Evolutionary conservation across 495 filamentous ascomycete species (phyloP).

Genomic region (Aspergillus panamensis): DNA sequence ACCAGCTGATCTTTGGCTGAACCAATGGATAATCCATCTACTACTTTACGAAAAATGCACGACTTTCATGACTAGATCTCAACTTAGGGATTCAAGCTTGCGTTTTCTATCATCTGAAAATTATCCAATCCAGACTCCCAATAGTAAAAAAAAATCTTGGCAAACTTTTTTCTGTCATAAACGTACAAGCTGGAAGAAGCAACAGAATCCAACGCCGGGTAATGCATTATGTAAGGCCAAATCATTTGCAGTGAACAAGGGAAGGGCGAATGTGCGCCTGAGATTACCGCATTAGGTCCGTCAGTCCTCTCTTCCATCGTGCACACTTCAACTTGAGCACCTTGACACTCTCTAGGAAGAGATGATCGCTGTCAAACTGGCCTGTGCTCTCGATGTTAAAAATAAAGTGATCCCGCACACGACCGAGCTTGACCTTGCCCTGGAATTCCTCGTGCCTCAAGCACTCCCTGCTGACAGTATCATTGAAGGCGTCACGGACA

Average conservation of each 20-base stretch:
- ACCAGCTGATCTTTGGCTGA: conserved; percentile 48
- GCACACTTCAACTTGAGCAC: conserved; percentile 76
- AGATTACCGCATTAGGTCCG: conserved; percentile 49
- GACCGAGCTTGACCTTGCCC: conserved; percentile 88
- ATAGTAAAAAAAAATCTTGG: conserved; percentile 36
- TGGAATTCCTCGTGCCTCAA: conserved; percentile 90
- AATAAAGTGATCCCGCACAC: conserved; percentile 93
- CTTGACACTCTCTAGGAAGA: conserved; percentile 85
- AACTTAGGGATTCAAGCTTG: conserved; percentile 27
- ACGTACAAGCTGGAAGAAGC: conserved; percentile 38
- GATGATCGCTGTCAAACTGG: conserved; percentile 82
- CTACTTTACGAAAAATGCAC: conserved; percentile 9
- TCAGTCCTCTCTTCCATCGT: conserved; percentile 60
- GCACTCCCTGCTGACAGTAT: conserved; percentile 92
- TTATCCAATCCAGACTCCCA: conserved; percentile 36
- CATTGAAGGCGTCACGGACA: conserved; percentile 74
- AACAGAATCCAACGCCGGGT: conserved; percentile 42
- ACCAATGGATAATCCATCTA: background rate
- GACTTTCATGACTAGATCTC: conserved; percentile 16
- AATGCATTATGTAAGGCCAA: conserved; percentile 41
- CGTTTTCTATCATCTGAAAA: conserved; percentile 29
- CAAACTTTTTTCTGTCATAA: conserved; percentile 42
- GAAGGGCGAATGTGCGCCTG: background rate
- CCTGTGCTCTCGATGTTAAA: conserved; percentile 93
- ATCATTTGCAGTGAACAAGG: conserved; percentile 8